Evolutionary conservation across 805 yeast species (phyloP).

Genomic region (Suhomyces canberraensis): DNA sequence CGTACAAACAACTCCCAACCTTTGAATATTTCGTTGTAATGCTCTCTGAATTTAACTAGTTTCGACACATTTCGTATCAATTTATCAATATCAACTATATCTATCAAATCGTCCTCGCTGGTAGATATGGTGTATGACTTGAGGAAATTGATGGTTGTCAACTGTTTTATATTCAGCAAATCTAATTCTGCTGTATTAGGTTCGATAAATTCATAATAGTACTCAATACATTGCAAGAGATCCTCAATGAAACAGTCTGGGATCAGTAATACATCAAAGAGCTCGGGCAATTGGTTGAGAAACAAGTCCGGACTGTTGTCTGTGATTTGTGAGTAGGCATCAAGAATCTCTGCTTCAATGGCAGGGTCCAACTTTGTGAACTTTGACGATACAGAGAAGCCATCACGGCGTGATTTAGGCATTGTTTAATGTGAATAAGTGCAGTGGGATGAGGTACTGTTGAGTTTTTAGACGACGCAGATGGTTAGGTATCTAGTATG

Average conservation of each 20-base stretch:
- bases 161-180: conserved; percentile 18
- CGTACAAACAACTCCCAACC: conserved; percentile 36
- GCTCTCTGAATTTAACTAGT: conserved; percentile 32
- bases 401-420: conserved; percentile 1
- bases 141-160: conserved; percentile 24
- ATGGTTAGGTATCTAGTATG: no score
- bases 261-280: conserved; percentile 23
- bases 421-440: neutral
- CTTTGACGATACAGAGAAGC: neutral
- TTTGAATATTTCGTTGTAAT: conserved; percentile 22
- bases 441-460: no score
- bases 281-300: conserved; percentile 22
- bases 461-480: no score
- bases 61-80: conserved; percentile 24
- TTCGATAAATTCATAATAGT: conserved; percentile 29
- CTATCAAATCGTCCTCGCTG: conserved; percentile 18
- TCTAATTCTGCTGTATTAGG: conserved; percentile 9
- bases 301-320: conserved; percentile 25
- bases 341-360: conserved; percentile 36
- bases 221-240: conserved; percentile 27
- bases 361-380: conserved; percentile 17
- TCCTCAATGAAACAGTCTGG: conserved; percentile 34
- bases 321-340: conserved; percentile 24
- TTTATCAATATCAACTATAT: conserved; percentile 41
- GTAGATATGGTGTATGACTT: conserved; percentile 27